Base-by-base conservation (phyloP, 805 yeast species). In the Naumovozyma baii region DNA sequence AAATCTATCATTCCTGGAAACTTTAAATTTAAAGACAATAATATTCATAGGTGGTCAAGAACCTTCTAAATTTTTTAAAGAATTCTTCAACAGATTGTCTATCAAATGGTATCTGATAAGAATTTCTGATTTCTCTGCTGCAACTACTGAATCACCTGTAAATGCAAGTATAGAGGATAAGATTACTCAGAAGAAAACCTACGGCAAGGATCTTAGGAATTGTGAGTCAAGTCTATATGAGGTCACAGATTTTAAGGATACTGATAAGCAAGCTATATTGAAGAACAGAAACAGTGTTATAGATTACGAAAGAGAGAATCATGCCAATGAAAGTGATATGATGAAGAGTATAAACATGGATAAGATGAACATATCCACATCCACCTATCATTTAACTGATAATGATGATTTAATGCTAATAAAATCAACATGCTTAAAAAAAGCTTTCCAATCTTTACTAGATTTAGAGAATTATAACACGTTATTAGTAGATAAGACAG, bases 1-100 rank as follows among this genome's bases (percentile, higher is more conserved):
- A 41, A 80, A 83, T 57, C 69, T 80, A 42, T 81, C 92, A 19
- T 90, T 88, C 53, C 56, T 90, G 18, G 81, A 76, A 41, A 83
- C 95, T 0, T 67, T 90, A 20, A 67, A 71, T 19, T 67, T 90
- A 38, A 74, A 73, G 46, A 73, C 87, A 3, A 71, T 90, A 16
- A 62, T 92, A 2, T 72, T 83, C 48, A 63, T 90, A 33, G 94
- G 87, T 54, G 90, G 88, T 15, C 96, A 86, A 48, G 77, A 78
- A 41, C 95, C 96, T 2, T 76, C 90, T 5, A 68, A 86, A 39
- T 69, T 77, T 32, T 70, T 90, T 38, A 72, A 74, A 43, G 74
- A 73, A 38, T 86, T 80, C 54, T 73, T 87, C 29, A 76, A 69
- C 40, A 66, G 72, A 34, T 68, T 78, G 39, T 61, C 67, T 3